Percentiles rank a stretch among this genome's conserved stretches.
phyloP scores from a whole-genome alignment of 2,329 filamentous ascomycete species.

The Ceratocystis diversiconidia region DNA sequence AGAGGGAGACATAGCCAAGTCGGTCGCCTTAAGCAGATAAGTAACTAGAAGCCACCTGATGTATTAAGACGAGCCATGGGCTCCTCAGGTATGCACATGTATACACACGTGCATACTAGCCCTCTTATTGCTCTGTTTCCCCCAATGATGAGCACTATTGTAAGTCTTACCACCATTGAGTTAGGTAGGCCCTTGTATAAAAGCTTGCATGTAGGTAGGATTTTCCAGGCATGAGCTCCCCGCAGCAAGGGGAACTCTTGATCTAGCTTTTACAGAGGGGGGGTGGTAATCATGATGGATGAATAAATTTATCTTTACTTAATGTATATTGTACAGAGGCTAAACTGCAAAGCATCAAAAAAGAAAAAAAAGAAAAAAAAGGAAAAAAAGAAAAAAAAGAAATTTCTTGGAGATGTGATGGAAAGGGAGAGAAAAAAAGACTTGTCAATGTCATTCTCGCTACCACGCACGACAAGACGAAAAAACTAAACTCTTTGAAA shows the following conservation, averaged over 20 bases:
- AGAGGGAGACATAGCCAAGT: neutral
- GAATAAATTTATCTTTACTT: too few species aligned
- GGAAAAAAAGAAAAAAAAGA: neutral
- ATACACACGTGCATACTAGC: neutral
- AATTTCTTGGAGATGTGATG: neutral
- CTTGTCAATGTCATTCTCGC: neutral
- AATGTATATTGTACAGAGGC: neutral
- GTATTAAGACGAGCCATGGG: too few species aligned
- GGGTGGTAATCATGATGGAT: too few species aligned
- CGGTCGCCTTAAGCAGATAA: neutral
- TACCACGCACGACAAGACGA: neutral
- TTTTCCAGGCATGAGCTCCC: neutral
- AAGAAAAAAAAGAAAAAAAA: neutral
- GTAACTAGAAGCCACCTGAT: neutral
- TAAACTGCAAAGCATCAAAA: neutral
- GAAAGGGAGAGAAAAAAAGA: neutral
- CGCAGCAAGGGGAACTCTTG: neutral
- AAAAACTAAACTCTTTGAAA: neutral
- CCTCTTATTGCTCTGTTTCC: neutral
- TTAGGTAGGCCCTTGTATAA: neutral
- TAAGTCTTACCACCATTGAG: neutral
- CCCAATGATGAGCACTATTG: neutral
- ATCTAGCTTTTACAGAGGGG: neutral
- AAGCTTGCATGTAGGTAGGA: neutral
- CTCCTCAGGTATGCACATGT: too few species aligned